Base-by-base conservation (phyloP, 179 eudicot genomes). In the Corrigiola litoralis region DNA sequence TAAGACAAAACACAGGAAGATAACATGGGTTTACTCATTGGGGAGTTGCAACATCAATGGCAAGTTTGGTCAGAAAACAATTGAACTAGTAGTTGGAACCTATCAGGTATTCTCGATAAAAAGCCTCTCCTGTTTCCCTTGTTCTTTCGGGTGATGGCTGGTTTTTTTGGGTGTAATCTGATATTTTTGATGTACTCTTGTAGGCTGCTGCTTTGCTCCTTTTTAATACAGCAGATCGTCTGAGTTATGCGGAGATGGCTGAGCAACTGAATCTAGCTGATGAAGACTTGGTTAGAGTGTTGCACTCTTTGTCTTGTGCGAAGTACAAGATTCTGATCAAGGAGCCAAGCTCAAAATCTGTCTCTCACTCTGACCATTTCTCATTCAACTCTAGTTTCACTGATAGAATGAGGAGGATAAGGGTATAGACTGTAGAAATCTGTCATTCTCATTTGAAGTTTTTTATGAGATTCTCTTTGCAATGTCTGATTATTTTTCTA, bases 191-290 rank as follows among this genome's bases (percentile, higher is more conserved):
- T 27, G 49, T 57, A 16, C 31, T 57, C 55, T n/a, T 72, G 40
- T 68, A 84, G 88, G 90, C 90, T 77, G 77, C 90, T n/a, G 86
- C 82, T 55, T 64, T 85, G 68, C 67, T 84, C 59, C 81, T 85
- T 46, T 85, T 85, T 58, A 85, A 85, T 70, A 54, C 84, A 16
- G 79, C 81, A 11, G 90, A 83, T 33, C 69, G 75, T 31, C 56
- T 85, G 58, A 79, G 84, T 41, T 85, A 85, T 34, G 73, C 84
- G 37, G 87, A 83, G 48, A 75, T 85, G 50, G 58, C 64, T 48
- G 58, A 76, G 52, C 87, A 82, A 47, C 58, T 77, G 41, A 83
- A 82, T 66, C 73, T 84, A 75, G 73, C 61, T 25, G 82, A 82
- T 46, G 87, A 84, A 36, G 84, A 82, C 66, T 62, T 82, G 45